Percentiles rank a stretch among this genome's conserved stretches.
These are phyloP conservation scores for Paraphoma chrysanthemicola DNA, from an alignment of 2,329 filamentous ascomycete genomes.

Conservation along the genomic window DNA sequence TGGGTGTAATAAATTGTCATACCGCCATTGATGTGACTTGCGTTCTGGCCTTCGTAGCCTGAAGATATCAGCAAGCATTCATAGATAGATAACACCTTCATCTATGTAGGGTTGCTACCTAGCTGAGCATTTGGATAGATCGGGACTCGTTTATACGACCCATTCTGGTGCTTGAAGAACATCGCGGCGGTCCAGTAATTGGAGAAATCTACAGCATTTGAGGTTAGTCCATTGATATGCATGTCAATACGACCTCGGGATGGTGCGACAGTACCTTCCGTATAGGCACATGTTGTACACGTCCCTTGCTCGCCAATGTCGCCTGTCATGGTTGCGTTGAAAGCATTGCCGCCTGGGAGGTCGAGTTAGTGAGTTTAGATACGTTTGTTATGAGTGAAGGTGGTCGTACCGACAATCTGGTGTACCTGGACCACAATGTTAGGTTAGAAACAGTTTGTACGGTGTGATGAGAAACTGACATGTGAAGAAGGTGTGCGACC, in stretches of 20 bases:
- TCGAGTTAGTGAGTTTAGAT: background rate
- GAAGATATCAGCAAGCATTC: too few species aligned
- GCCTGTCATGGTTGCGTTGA: constrained; percentile 25
- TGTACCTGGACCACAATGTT: constrained; percentile 6
- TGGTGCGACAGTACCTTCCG: constrained; percentile 14
- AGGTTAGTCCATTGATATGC: background rate
- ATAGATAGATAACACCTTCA: too few species aligned
- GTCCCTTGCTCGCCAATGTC: constrained; percentile 32
- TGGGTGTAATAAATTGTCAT: constrained; percentile 44
- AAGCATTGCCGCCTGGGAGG: constrained; percentile 22
- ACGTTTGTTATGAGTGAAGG: too few species aligned
- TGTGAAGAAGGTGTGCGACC: constrained; percentile 26
- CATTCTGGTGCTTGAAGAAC: constrained; percentile 37
- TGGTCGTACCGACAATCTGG: constrained; percentile 20
- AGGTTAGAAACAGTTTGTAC: background rate
- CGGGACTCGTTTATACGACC: constrained; percentile 35
- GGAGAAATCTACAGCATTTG: constrained; percentile 12
- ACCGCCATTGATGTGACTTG: constrained; percentile 35
- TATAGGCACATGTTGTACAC: constrained; percentile 31
- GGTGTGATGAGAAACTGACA: background rate
- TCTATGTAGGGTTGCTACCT: too few species aligned
- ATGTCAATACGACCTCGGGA: too few species aligned
- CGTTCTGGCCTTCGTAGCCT: constrained; percentile 23
- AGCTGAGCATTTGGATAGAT: constrained; percentile 35
- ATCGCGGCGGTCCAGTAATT: constrained; percentile 43